These are phyloP conservation scores for Arthrobotrys iridis DNA, from an alignment of 2,329 filamentous ascomycete species.

Conservation along the genomic window DNA sequence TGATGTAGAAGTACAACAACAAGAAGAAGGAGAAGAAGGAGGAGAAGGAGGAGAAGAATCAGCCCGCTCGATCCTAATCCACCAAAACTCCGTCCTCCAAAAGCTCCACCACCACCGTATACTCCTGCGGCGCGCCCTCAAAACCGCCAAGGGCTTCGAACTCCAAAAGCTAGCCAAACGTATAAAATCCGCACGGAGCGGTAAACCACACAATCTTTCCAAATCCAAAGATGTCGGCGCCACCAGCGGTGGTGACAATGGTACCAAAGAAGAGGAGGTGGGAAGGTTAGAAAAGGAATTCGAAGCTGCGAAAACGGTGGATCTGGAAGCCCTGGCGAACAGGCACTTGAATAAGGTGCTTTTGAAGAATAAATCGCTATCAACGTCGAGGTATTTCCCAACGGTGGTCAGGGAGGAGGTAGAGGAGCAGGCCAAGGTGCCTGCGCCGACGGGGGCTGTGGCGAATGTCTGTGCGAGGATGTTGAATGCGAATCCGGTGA, in stretches of 20 bases:
- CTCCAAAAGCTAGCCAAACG: constrained; percentile 76
- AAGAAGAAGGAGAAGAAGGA: neutral
- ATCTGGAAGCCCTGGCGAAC: constrained; percentile 64
- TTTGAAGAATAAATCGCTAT: constrained; percentile 66
- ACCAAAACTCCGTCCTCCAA: constrained; percentile 42
- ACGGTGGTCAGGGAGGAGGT: constrained; percentile 59
- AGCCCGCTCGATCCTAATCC: constrained; percentile 42
- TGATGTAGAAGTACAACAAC: neutral
- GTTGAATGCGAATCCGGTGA: constrained; percentile 67
- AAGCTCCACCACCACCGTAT: constrained; percentile 49
- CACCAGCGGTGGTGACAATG: no score
- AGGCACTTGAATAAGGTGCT: constrained; percentile 66
- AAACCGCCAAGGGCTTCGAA: constrained; percentile 78
- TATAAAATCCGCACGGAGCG: constrained; percentile 62
- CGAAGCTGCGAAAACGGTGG: constrained; percentile 65
- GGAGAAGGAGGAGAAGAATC: constrained; percentile 24
- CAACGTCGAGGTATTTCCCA: constrained; percentile 64
- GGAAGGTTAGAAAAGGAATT: constrained; percentile 72
- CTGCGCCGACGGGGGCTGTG: constrained; percentile 47
- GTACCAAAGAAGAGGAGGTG: constrained; percentile 61
- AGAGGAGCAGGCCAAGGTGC: constrained; percentile 56
- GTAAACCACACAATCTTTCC: neutral
- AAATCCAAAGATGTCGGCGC: constrained; percentile 62
- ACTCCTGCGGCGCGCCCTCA: constrained; percentile 69
- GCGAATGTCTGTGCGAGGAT: constrained; percentile 68